These are phyloP conservation scores for Hymenoscyphus repandus DNA, from an alignment of 2,329 filamentous ascomycete species.

Conservation along the genomic window DNA sequence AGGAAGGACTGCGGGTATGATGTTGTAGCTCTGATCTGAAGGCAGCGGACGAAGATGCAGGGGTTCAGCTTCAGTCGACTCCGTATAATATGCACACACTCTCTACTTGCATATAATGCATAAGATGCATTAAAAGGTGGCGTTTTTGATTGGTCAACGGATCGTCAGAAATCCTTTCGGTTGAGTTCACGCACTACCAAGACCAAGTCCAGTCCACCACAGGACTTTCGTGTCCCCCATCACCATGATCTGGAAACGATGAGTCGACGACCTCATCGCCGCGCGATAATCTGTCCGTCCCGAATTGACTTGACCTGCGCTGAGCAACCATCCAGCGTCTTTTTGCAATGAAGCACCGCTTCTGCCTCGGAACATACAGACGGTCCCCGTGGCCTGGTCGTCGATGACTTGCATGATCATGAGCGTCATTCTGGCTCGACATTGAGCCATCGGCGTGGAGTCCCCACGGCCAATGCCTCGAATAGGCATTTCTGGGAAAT, in stretches of 20 bases:
- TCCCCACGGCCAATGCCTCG: neutral
- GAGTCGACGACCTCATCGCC: conserved; percentile 1
- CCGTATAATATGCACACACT: too few species aligned
- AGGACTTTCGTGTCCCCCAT: conserved; percentile 3
- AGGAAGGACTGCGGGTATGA: conserved; percentile 1
- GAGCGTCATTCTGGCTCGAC: neutral
- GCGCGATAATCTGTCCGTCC: neutral
- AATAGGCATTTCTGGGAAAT: neutral
- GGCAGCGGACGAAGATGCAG: neutral
- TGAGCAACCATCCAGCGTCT: neutral
- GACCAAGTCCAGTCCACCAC: neutral
- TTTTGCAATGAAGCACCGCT: neutral
- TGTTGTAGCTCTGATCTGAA: conserved; percentile 6
- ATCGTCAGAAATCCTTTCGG: conserved; percentile 11
- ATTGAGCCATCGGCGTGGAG: neutral
- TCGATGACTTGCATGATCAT: conserved; percentile 8
- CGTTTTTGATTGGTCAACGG: conserved; percentile 8
- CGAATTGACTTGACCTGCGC: neutral
- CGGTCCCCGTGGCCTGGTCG: conserved; percentile 2
- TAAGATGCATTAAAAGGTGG: conserved; percentile 10
- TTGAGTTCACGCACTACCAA: neutral
- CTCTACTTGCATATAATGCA: conserved; percentile 24
- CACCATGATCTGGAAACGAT: conserved; percentile 1
- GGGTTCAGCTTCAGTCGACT: too few species aligned
- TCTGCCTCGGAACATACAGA: neutral